Evolutionary conservation across 257 asterid species (phyloP), one percentile per base, ranked within the genome.

Genomic region (Primulina eburnea): DNA sequence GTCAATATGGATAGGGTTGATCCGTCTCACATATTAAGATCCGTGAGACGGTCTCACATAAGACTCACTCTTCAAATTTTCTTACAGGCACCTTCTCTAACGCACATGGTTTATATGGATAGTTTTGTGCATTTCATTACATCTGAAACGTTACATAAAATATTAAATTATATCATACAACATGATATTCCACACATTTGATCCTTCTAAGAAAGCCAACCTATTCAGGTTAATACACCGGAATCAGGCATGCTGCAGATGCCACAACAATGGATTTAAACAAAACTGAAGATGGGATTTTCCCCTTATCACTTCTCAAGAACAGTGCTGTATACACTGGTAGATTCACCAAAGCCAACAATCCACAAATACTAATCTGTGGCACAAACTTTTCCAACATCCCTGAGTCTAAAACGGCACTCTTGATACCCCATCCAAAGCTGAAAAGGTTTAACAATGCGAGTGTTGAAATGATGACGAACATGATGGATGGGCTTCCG

Each of bases 391-490:
- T 28, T 4, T 68, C 75, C 8, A 66, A n/a, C 29, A 6, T 58
- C 70, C 37, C 65, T 0, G 32, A 10, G 1, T 21, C 64, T 0
- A 64, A 63, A 30, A 75, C 65, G 17, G 78, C 65, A 20, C 9
- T 80, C 80, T 28, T 73, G 72, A 78, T 56, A 26, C 87, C 90
- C 82, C 80, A 84, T 5, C 67, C 69, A 1, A 86, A 67, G 74
- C 85, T 24, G 43, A 86, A 16, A 10, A 85, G 82, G 70, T 90
- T 88, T 17, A 90, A 68, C 78, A 88, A 24, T 21, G 92, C 90
- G 8, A 86, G 52, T 12, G 90, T 81, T 16, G 93, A 69, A 14
- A 79, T 68, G 53, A 86, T 83, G 0, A 79, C 66, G 56, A 74
- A 85, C 89, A 80, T 76, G 17, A 73, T 52, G 5, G 89, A 84